Evolutionary conservation across 352 stramenopile species (phyloP).

Genomic region (Vaucheria bursata): DNA sequence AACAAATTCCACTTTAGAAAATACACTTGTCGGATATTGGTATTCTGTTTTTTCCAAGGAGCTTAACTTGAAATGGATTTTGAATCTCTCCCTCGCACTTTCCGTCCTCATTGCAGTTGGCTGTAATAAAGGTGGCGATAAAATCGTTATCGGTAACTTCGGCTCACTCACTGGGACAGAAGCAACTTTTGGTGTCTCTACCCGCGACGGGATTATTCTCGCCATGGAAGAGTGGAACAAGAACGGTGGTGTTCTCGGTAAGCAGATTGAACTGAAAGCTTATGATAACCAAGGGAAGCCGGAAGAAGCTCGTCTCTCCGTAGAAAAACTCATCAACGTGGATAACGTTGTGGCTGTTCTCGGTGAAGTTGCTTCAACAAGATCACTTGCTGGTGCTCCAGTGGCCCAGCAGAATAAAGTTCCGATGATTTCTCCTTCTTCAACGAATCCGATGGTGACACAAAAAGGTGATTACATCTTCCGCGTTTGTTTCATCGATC

Average conservation of each 20-base stretch:
- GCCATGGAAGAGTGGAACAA: background rate
- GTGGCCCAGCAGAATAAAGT: background rate
- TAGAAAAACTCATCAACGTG: background rate
- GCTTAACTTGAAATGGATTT: no score
- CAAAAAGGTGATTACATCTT: background rate
- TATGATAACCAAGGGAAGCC: background rate
- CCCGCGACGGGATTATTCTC: no score
- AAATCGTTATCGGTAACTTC: no score
- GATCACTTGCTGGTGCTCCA: background rate
- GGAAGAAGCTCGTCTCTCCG: background rate
- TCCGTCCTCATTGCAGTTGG: no score
- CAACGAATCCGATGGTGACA: background rate
- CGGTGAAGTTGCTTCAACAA: background rate
- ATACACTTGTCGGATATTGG: no score
- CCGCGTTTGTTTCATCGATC: background rate
- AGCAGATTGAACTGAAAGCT: background rate
- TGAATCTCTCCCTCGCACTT: no score
- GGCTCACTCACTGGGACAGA: no score
- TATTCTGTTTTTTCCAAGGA: no score
- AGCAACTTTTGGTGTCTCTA: no score
- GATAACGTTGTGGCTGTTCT: background rate
- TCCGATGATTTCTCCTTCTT: background rate
- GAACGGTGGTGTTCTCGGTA: background rate
- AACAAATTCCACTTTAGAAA: no score
- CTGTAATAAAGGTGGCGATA: no score